phyloP scores from a whole-genome alignment of 352 stramenopile genomes.

The Bremia lactucae region DNA sequence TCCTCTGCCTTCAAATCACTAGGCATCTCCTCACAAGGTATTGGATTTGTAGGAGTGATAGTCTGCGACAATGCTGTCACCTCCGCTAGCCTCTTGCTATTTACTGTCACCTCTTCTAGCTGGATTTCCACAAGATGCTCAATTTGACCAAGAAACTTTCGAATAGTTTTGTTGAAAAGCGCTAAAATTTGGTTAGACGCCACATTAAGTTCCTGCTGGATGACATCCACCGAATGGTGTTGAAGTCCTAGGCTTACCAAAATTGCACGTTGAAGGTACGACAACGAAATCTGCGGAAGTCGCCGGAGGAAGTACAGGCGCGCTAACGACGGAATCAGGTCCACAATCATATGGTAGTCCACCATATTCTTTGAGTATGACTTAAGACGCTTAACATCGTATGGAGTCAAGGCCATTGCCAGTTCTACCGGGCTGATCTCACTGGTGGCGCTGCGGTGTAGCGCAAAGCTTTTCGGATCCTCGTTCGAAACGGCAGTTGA shows the following conservation, averaged over 20 bases:
- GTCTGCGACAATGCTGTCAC: slow-evolving; percentile 52
- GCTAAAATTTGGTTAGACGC: slow-evolving; percentile 93
- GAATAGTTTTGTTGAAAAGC: slow-evolving; percentile 96
- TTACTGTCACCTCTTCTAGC: slow-evolving; percentile 66
- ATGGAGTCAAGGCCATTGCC: slow-evolving; percentile 89
- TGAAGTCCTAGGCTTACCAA: slow-evolving; percentile 92
- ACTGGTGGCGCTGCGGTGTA: slow-evolving; percentile 53
- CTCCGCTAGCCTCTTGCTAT: slow-evolving; percentile 44
- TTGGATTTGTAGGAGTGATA: slow-evolving; percentile 75
- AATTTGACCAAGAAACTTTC: slow-evolving; percentile 83
- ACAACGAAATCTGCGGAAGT: slow-evolving; percentile 89
- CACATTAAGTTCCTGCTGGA: slow-evolving; percentile 90
- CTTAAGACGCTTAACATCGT: slow-evolving; percentile 97
- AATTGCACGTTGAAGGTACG: slow-evolving; percentile 91
- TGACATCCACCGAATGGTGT: slow-evolving; percentile 88
- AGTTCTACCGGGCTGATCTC: slow-evolving; percentile 85
- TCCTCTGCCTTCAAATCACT: slow-evolving; percentile 71
- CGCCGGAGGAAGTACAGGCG: slow-evolving; percentile 94
- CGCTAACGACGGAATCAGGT: slow-evolving; percentile 91
- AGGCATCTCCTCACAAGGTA: slow-evolving; percentile 67
- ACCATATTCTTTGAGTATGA: slow-evolving; percentile 98
- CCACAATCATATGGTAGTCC: slow-evolving; percentile 99
- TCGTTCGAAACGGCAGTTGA: slow-evolving; percentile 11
- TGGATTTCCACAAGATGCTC: slow-evolving; percentile 71
- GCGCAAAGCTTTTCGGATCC: slow-evolving; percentile 14